These are phyloP conservation scores for Coprinellus micaceus DNA, from an alignment of 768 basidiomycete species.

Conservation along the genomic window DNA sequence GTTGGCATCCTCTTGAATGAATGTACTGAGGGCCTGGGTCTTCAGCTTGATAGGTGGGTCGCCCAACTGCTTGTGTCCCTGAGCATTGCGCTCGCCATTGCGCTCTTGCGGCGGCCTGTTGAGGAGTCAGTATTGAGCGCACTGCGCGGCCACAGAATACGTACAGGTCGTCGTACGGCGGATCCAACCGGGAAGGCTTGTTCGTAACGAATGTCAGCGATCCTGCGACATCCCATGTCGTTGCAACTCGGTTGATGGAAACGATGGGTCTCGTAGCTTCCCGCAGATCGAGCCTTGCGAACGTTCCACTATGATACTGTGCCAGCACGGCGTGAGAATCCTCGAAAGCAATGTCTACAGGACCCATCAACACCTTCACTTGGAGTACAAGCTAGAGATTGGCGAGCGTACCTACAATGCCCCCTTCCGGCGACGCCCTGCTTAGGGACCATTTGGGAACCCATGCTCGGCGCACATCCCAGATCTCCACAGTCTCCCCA, in stretches of 20 bases:
- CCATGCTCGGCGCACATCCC: constrained; percentile 81
- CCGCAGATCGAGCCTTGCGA: constrained; percentile 76
- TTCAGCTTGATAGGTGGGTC: constrained; percentile 49
- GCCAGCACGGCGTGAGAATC: constrained; percentile 73
- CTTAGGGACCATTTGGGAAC: constrained; percentile 79
- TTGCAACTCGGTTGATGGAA: constrained; percentile 56
- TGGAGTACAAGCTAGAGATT: no score
- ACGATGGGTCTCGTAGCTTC: constrained; percentile 63
- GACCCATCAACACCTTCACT: neutral
- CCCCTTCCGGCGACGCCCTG: constrained; percentile 63
- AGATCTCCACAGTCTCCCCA: constrained; percentile 73
- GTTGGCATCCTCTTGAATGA: constrained; percentile 29
- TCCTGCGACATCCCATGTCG: constrained; percentile 66
- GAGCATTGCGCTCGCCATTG: constrained; percentile 28
- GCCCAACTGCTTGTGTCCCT: constrained; percentile 54
- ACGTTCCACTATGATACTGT: constrained; percentile 69
- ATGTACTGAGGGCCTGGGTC: constrained; percentile 58
- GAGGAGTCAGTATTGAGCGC: constrained; percentile 1
- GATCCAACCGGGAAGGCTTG: constrained; percentile 48
- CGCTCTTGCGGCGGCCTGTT: constrained; percentile 37
- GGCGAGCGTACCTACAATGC: constrained; percentile 62
- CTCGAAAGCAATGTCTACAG: constrained; percentile 64
- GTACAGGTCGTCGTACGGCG: constrained; percentile 74
- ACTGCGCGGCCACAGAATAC: neutral
- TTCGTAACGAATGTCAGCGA: constrained; percentile 67